Conservation (phyloP, 1,284 basidiomycete species). For the Blastosporella zonata region DNA sequence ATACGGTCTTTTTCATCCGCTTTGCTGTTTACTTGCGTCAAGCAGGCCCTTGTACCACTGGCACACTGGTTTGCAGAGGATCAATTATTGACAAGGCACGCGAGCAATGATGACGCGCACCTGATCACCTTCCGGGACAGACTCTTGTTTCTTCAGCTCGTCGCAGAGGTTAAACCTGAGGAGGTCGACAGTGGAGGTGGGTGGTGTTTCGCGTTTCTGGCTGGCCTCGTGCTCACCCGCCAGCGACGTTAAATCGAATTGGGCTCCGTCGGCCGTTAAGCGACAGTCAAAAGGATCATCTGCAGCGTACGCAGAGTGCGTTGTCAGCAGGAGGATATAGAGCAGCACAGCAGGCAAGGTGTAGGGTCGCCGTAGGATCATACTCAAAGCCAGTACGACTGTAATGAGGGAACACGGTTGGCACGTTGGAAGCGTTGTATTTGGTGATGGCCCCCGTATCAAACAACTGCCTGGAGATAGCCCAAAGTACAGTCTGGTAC, state of each 20-base stretch:
- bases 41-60: conserved; percentile 64
- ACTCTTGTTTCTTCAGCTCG: conserved; percentile 49
- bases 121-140: conserved; percentile 59
- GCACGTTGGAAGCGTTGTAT: conserved; percentile 4
- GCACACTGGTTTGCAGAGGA: conserved; percentile 50
- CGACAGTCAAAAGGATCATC: conserved; percentile 54
- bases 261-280: conserved; percentile 39
- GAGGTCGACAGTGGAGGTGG: conserved; percentile 45
- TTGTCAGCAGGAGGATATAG: conserved; percentile 33
- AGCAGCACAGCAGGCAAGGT: conserved; percentile 23
- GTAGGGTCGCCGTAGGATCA: conserved; percentile 29
- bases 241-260: conserved; percentile 60
- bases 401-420: neutral
- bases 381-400: conserved; percentile 18
- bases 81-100: neutral
- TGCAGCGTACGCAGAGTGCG: conserved; percentile 31
- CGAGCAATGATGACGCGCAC: conserved; percentile 37
- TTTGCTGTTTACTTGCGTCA: conserved; percentile 66
- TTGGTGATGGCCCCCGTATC: conserved; percentile 14
- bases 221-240: conserved; percentile 46
- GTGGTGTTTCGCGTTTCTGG: conserved; percentile 44
- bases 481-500: too few species aligned
- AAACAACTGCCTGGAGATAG: too few species aligned
- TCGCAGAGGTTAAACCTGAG: conserved; percentile 58
- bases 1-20: conserved; percentile 49